Conservation (phyloP, 2,329 filamentous ascomycete genomes). For the Talaromyces sp. region DNA sequence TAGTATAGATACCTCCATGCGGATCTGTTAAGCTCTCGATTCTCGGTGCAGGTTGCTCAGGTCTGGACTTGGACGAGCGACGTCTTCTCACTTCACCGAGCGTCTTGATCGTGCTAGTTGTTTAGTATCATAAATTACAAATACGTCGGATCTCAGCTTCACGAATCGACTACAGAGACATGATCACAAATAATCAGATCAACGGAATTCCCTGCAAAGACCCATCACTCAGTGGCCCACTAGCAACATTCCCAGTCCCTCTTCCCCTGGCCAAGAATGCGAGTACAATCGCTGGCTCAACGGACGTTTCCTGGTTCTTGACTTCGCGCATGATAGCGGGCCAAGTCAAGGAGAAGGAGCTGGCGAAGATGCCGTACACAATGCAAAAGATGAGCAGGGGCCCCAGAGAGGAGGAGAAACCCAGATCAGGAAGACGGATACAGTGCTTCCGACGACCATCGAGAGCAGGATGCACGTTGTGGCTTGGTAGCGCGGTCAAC, state of each 20-base stretch:
- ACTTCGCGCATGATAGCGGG: conserved; percentile 46
- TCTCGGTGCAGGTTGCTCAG: too few species aligned
- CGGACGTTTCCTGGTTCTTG: conserved; percentile 30
- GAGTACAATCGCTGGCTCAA: conserved; percentile 50
- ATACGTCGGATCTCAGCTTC: too few species aligned
- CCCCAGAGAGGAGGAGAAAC: conserved; percentile 41
- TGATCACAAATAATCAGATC: too few species aligned
- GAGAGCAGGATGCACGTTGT: conserved; percentile 43
- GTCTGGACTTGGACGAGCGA: too few species aligned
- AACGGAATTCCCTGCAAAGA: conserved; percentile 26
- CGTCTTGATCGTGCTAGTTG: too few species aligned
- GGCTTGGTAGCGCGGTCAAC: conserved; percentile 42
- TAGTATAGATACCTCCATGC: too few species aligned
- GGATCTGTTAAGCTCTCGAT: too few species aligned
- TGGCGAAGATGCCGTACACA: conserved; percentile 46
- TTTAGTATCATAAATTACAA: too few species aligned
- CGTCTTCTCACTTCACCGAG: too few species aligned
- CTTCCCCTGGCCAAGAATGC: conserved; percentile 48
- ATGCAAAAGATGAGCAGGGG: conserved; percentile 42
- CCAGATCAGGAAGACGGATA: conserved; percentile 47
- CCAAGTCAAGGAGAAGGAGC: conserved; percentile 44
- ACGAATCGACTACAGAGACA: too few species aligned
- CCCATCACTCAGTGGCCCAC: conserved; percentile 51
- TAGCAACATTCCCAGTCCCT: conserved; percentile 50
- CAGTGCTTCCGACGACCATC: conserved; percentile 39